Evolutionary conservation across 192 early-diverging fungal genomes (phyloP).

Genomic region (Podochytrium sp.): DNA sequence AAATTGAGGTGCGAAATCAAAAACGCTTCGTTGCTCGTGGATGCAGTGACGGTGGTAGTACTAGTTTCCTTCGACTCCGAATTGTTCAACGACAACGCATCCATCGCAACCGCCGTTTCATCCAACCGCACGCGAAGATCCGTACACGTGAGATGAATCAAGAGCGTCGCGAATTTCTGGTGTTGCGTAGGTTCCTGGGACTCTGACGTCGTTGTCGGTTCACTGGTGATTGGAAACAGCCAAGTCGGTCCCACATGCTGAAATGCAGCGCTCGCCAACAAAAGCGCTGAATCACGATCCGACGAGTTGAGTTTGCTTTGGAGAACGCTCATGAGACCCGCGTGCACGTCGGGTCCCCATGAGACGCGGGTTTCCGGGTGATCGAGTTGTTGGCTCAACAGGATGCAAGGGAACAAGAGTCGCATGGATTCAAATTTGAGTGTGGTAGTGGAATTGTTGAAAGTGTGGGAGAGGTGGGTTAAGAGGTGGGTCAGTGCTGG

Average conservation of each 20-base stretch:
- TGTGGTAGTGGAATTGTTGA: not conserved
- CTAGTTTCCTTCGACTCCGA: not conserved
- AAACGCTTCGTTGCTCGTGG: not conserved
- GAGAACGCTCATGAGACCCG: not conserved
- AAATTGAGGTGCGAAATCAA: not conserved
- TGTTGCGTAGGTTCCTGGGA: not conserved
- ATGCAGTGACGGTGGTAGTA: not conserved
- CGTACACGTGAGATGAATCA: constrained; percentile 15
- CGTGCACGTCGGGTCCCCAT: not conserved
- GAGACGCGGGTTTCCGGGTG: not conserved
- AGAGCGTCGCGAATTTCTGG: constrained; percentile 14
- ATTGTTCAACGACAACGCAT: not conserved
- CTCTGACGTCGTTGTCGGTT: not conserved
- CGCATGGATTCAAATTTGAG: not conserved
- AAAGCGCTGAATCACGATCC: not conserved
- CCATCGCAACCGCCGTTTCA: not conserved
- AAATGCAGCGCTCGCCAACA: constrained; percentile 9
- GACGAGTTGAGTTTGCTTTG: not conserved
- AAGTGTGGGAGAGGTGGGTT: no score
- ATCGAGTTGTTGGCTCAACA: not conserved
- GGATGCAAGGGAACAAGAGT: not conserved
- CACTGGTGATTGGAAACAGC: constrained; percentile 13
- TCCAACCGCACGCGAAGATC: constrained; percentile 27
- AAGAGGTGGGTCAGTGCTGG: no score
- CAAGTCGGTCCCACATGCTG: constrained; percentile 3